These are phyloP conservation scores for Cyanidioschyzon merolae DNA, from an alignment of 23 red algal species.

Conservation along the genomic window DNA sequence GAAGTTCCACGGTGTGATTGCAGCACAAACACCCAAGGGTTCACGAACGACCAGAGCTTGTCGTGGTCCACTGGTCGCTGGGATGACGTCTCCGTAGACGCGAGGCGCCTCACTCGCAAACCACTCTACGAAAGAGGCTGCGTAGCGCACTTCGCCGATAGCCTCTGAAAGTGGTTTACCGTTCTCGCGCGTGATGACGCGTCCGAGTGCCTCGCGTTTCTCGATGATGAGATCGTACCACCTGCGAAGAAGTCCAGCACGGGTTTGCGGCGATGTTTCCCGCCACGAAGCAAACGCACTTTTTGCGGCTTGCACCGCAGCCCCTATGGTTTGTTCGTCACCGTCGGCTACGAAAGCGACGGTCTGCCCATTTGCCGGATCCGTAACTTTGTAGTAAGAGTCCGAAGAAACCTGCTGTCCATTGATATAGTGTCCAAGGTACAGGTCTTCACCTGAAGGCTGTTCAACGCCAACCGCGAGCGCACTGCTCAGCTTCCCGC, in stretches of 20 bases:
- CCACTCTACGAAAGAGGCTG: constrained; percentile 59
- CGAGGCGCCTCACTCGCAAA: constrained; percentile 40
- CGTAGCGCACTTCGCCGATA: constrained; percentile 60
- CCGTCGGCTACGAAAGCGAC: constrained; percentile 28
- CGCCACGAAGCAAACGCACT: constrained; percentile 36
- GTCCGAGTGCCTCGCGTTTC: constrained; percentile 42
- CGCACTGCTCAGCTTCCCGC: not conserved
- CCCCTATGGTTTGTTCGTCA: constrained; percentile 15
- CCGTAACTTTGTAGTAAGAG: constrained; percentile 22
- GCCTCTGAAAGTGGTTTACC: constrained; percentile 86
- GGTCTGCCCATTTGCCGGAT: constrained; percentile 25
- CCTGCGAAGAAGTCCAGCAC: constrained; percentile 25
- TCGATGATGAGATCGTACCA: constrained; percentile 44
- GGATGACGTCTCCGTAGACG: constrained; percentile 23
- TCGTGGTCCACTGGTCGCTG: not conserved
- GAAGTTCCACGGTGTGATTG: constrained; percentile 92
- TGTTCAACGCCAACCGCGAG: not conserved
- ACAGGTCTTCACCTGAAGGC: not conserved
- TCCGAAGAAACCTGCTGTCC: not conserved
- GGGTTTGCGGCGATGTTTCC: constrained; percentile 25
- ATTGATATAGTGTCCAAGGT: not conserved
- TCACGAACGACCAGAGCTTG: constrained; percentile 31
- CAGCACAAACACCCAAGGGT: constrained; percentile 58
- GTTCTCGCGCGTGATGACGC: constrained; percentile 62
- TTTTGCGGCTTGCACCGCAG: constrained; percentile 25